phyloP scores from a whole-genome alignment of 2,329 filamentous ascomycete genomes.

The Ceratocystiopsis brevicomis region DNA sequence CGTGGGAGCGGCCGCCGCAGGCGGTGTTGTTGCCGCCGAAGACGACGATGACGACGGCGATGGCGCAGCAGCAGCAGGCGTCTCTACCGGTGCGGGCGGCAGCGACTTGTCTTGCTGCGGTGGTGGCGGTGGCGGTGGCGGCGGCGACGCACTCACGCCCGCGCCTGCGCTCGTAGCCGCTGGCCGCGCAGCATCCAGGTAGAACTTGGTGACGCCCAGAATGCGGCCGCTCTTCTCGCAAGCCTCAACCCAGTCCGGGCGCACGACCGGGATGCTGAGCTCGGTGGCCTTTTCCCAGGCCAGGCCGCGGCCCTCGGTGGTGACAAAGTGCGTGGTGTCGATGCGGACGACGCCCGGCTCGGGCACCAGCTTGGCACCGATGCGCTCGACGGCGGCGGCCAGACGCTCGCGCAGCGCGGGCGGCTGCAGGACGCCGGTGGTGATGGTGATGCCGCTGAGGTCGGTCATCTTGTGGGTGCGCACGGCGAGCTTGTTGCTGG shows the following conservation, averaged over 20 bases:
- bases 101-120: conserved; percentile 5
- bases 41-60: not conserved
- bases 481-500: conserved; percentile 66
- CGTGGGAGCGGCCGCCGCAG: too few species aligned
- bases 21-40: not conserved
- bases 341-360: conserved; percentile 60
- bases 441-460: conserved; percentile 85
- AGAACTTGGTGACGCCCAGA: conserved; percentile 86
- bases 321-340: conserved; percentile 96
- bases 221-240: conserved; percentile 87
- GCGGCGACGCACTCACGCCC: not conserved
- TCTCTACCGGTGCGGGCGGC: conserved; percentile 8
- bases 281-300: conserved; percentile 94
- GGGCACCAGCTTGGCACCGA: conserved; percentile 69
- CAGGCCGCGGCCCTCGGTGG: conserved; percentile 74
- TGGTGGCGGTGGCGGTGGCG: conserved; percentile 5
- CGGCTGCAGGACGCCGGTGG: conserved; percentile 61
- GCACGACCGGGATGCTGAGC: conserved; percentile 93
- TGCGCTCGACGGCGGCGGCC: conserved; percentile 57
- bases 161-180: conserved; percentile 11
- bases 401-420: conserved; percentile 53
- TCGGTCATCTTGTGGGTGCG: conserved; percentile 98
- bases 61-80: not conserved
- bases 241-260: conserved; percentile 94
- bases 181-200: conserved; percentile 57